Percentiles rank a stretch among this genome's conserved stretches.
These are phyloP conservation scores for Jaminaea rosea DNA, from an alignment of 1,284 basidiomycete genomes.

Conservation along the genomic window DNA sequence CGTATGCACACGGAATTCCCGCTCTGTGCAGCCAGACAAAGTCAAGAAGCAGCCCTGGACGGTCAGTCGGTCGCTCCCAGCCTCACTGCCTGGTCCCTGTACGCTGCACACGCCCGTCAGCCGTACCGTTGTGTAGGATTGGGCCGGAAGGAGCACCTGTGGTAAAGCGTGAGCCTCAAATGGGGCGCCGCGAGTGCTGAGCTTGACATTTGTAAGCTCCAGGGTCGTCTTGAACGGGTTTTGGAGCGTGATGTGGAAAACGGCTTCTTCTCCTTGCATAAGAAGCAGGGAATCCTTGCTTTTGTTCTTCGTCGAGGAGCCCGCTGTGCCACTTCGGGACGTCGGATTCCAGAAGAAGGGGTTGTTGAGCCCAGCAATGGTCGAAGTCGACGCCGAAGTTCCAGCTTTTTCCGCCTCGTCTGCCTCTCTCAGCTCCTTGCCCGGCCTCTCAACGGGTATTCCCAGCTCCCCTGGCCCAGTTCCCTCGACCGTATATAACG, in stretches of 20 bases:
- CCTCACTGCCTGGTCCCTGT: slow-evolving; percentile 54
- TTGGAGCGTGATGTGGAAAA: slow-evolving; percentile 71
- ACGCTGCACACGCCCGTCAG: slow-evolving; percentile 63
- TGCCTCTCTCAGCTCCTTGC: slow-evolving; percentile 6
- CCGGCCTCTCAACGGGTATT: slow-evolving; percentile 61
- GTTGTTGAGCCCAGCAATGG: slow-evolving; percentile 14
- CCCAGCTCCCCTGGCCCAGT: slow-evolving; percentile 65
- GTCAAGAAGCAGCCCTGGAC: slow-evolving; percentile 71
- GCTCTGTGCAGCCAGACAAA: slow-evolving; percentile 62
- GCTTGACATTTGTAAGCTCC: slow-evolving; percentile 66
- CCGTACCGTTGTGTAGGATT: slow-evolving; percentile 63
- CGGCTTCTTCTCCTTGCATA: slow-evolving; percentile 72
- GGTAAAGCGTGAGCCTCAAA: slow-evolving; percentile 59
- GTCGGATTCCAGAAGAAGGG: slow-evolving; percentile 29
- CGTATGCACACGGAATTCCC: slow-evolving; percentile 68
- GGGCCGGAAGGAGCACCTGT: slow-evolving; percentile 60
- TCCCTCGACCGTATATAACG: slow-evolving; percentile 68
- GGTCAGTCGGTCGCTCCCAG: slow-evolving; percentile 62
- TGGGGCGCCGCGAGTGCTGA: slow-evolving; percentile 71
- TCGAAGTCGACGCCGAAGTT: neutral
- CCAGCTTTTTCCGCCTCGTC: slow-evolving; percentile 8
- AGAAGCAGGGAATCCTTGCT: slow-evolving; percentile 53
- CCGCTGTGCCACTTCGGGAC: neutral
- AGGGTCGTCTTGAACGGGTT: slow-evolving; percentile 88
- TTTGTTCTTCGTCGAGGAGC: slow-evolving; percentile 3